Percentiles rank a stretch among this genome's conserved stretches.
Evolutionary conservation across 306 rosid species (phyloP).

Genomic region (Psophocarpus tetragonolobus): DNA sequence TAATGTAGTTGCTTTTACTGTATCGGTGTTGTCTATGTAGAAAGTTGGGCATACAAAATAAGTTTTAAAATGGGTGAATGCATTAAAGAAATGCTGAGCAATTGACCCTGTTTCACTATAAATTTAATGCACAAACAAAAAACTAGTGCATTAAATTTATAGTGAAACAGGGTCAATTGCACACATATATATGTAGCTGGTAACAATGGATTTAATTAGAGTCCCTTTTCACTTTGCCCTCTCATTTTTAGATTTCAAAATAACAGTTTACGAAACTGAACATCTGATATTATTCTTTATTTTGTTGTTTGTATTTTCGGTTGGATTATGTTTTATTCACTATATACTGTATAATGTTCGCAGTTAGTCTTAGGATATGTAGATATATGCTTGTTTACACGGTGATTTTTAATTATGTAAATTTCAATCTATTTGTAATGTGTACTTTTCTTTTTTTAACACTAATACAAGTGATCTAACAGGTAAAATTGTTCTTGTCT

Average conservation of each 20-base stretch:
- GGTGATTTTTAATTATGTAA: neutral
- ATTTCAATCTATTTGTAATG: constrained; percentile 5
- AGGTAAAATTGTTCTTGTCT: constrained; percentile 63
- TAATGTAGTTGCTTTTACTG: too few species aligned
- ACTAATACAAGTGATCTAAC: constrained; percentile 11
- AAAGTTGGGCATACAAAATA: too few species aligned
- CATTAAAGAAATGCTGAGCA: neutral
- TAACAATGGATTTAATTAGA: neutral
- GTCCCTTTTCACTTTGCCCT: neutral
- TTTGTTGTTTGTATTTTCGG: neutral
- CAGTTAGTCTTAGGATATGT: neutral
- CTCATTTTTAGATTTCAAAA: neutral
- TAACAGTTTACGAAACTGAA: too few species aligned
- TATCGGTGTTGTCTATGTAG: too few species aligned
- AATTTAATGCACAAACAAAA: neutral
- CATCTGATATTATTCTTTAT: neutral
- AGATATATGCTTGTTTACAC: neutral
- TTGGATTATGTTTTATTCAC: neutral
- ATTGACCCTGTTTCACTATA: neutral
- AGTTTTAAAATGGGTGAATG: neutral
- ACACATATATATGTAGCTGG: too few species aligned
- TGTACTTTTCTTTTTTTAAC: neutral
- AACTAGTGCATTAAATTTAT: too few species aligned
- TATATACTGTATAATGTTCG: neutral
- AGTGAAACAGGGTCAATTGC: too few species aligned